A percentile compares a stretch with the other conserved stretches of the same genome.
Evolutionary conservation across 768 basidiomycete species (phyloP).

Genomic region (Tylopilus vinaceipallidus): DNA sequence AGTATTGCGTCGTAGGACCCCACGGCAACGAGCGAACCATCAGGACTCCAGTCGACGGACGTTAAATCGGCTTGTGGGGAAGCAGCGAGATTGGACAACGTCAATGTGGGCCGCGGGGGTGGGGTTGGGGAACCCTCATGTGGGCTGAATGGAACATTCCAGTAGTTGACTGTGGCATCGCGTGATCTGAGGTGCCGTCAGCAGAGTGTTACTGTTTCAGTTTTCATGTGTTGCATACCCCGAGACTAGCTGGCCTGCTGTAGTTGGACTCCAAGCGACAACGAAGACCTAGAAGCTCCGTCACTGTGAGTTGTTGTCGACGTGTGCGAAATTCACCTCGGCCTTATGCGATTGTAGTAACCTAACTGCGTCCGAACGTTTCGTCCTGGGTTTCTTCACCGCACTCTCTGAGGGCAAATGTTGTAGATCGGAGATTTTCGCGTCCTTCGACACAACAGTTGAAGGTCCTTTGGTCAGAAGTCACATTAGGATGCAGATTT

Average conservation of each 20-base stretch:
- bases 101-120: slow-evolving; percentile 35
- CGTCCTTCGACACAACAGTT: slow-evolving; percentile 16
- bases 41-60: slow-evolving; percentile 72
- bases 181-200: slow-evolving; percentile 51
- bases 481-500: slow-evolving; percentile 27
- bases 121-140: slow-evolving; percentile 16
- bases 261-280: slow-evolving; percentile 73
- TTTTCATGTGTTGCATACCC: slow-evolving; percentile 60
- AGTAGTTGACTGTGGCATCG: slow-evolving; percentile 71
- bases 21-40: slow-evolving; percentile 71
- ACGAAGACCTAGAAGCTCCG: slow-evolving; percentile 65
- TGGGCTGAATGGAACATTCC: slow-evolving; percentile 54
- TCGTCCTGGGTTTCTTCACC: slow-evolving; percentile 36
- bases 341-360: slow-evolving; percentile 58
- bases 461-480: slow-evolving; percentile 14
- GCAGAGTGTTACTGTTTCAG: background rate
- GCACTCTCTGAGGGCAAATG: slow-evolving; percentile 17
- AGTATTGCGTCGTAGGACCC: slow-evolving; percentile 76
- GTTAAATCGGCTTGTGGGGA: slow-evolving; percentile 62
- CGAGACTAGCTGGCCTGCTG: slow-evolving; percentile 60
- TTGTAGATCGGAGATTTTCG: slow-evolving; percentile 19
- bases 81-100: slow-evolving; percentile 49
- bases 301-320: slow-evolving; percentile 7
- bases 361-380: slow-evolving; percentile 41
- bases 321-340: slow-evolving; percentile 42